Percentiles rank a stretch among this genome's conserved stretches.
Conservation (phyloP, 306 rosid genomes). For the Astragalus membranaceus region DNA sequence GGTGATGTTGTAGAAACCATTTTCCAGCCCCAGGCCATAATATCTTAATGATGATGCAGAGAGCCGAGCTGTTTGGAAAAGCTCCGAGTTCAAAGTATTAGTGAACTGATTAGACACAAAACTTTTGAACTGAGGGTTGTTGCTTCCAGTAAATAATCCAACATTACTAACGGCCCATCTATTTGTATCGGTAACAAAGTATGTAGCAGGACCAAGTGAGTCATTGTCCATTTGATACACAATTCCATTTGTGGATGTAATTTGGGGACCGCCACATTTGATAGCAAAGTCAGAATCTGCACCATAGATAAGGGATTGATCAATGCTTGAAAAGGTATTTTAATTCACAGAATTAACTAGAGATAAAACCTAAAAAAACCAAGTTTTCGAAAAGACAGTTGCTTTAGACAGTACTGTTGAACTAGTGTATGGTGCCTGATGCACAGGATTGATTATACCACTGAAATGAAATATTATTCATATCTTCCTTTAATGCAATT, state of each 20-base stretch:
- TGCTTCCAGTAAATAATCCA: conserved; percentile 39
- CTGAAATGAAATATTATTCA: not conserved
- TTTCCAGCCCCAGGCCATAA: conserved; percentile 66
- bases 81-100: conserved; percentile 37
- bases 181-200: conserved; percentile 41
- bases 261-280: conserved; percentile 59
- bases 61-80: conserved; percentile 61
- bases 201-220: conserved; percentile 64
- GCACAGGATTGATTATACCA: not conserved
- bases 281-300: conserved; percentile 60
- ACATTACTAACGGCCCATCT: conserved; percentile 78
- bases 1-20: conserved; percentile 55
- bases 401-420: not conserved
- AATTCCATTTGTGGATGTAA: conserved; percentile 28
- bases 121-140: conserved; percentile 14
- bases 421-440: not conserved
- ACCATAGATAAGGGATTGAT: not conserved
- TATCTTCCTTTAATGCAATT: not conserved
- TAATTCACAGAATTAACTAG: not conserved
- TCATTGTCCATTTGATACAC: conserved; percentile 43
- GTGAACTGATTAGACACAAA: conserved; percentile 34
- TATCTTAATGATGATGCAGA: conserved; percentile 82
- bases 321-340: not conserved
- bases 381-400: no score
- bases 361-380: not conserved